A percentile compares a stretch with the other conserved stretches of the same genome.
Conservation (phyloP, 169 alveolate species). For the Toxoplasma gondii region DNA sequence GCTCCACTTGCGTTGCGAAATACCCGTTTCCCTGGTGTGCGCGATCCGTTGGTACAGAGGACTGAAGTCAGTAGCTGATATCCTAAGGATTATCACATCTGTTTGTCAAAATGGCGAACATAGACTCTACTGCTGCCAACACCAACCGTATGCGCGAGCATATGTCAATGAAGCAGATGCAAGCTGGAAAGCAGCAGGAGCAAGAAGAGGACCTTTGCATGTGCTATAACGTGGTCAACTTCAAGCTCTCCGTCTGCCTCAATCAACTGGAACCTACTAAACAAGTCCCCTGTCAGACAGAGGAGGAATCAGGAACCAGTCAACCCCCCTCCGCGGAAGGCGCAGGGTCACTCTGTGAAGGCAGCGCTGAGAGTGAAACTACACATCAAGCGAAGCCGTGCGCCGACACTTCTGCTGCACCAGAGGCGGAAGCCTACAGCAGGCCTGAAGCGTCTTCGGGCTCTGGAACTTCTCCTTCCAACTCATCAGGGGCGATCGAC, state of each 20-base stretch:
- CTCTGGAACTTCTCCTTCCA: background rate
- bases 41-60: too few relatives aligned
- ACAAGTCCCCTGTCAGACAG: background rate
- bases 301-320: background rate
- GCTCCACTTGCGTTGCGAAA: too few relatives aligned
- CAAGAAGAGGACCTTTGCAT: constrained; percentile 39
- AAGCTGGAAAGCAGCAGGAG: constrained; percentile 22
- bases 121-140: constrained; percentile 25
- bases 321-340: background rate
- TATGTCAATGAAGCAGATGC: constrained; percentile 23
- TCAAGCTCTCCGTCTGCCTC: constrained; percentile 31
- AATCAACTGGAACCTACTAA: background rate
- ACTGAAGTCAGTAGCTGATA: too few relatives aligned
- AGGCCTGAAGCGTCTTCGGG: background rate
- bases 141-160: constrained; percentile 37
- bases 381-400: background rate
- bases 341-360: background rate
- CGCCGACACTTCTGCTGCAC: background rate
- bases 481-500: background rate
- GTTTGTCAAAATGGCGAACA: constrained; percentile 27
- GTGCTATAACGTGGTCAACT: constrained; percentile 28
- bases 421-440: background rate
- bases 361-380: background rate
- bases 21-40: too few relatives aligned
- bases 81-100: too few relatives aligned